Conservation (phyloP, 257 asterid species). For the Gentiana macrophylla region DNA sequence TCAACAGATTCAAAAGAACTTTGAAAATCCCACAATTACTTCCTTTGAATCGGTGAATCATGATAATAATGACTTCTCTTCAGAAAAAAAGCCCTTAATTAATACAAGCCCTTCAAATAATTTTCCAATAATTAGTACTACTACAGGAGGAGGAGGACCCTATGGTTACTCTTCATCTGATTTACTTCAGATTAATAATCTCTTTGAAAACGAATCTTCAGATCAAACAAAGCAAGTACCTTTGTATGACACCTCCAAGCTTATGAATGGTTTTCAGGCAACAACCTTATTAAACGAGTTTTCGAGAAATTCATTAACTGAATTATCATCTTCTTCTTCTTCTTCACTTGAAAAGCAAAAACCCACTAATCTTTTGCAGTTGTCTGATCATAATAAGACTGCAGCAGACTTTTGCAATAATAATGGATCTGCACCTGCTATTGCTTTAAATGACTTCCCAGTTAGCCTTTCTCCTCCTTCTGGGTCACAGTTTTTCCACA, state of each 20-base stretch:
- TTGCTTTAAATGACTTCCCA: conserved; percentile 11
- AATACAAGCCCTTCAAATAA: conserved; percentile 9
- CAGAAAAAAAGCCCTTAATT: conserved; percentile 11
- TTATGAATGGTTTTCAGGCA: conserved; percentile 19
- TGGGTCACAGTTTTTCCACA: conserved; percentile 25
- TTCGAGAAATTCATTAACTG: conserved; percentile 12
- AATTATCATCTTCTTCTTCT: conserved; percentile 12
- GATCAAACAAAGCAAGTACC: conserved; percentile 16
- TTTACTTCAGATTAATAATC: conserved; percentile 25
- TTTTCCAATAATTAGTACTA: conserved; percentile 6
- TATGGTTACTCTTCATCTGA: conserved; percentile 28
- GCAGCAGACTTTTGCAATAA: conserved; percentile 8
- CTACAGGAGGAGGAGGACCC: conserved; percentile 19
- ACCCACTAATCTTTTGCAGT: conserved; percentile 8
- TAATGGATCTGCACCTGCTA: conserved; percentile 16
- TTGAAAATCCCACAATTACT: conserved; percentile 18
- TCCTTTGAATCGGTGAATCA: conserved; percentile 10
- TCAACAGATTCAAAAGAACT: conserved; percentile 10
- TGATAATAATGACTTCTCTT: background rate
- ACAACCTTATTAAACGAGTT: conserved; percentile 16
- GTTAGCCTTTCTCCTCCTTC: conserved; percentile 23
- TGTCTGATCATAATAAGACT: conserved; percentile 13
- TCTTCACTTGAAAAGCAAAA: conserved; percentile 13
- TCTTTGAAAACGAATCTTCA: conserved; percentile 28
- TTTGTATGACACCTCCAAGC: conserved; percentile 4